phyloP scores from a whole-genome alignment of 345 rosid genomes.

The Acer campestre region DNA sequence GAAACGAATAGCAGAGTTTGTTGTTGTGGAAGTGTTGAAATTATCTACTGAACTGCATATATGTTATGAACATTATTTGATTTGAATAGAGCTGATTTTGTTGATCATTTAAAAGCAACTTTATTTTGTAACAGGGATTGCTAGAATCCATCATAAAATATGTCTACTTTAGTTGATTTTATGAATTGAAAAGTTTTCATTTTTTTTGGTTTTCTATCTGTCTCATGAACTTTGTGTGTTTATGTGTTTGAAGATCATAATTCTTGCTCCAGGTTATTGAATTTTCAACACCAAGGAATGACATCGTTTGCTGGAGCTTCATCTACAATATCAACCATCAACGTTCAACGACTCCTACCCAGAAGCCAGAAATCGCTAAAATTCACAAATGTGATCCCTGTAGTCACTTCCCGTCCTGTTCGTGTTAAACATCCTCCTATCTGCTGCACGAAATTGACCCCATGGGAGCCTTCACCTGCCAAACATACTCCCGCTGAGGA shows the following conservation, averaged over 20 bases:
- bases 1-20: background rate
- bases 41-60: background rate
- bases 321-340: constrained; percentile 27
- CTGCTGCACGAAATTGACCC: constrained; percentile 54
- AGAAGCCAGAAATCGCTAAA: constrained; percentile 36
- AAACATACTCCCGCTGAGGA: constrained; percentile 50
- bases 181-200: background rate
- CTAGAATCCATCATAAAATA: background rate
- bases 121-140: background rate
- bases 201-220: background rate
- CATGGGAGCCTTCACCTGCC: constrained; percentile 67
- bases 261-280: constrained; percentile 12
- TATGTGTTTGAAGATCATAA: constrained; percentile 17
- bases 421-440: constrained; percentile 29
- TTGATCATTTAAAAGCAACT: background rate
- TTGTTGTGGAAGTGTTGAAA: background rate
- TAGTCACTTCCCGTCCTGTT: constrained; percentile 19
- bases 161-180: background rate
- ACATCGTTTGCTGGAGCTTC: constrained; percentile 43
- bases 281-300: constrained; percentile 47
- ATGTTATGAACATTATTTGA: background rate
- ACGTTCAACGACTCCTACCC: constrained; percentile 28
- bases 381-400: constrained; percentile 14
- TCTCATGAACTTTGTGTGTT: background rate
- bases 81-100: background rate